Evolutionary conservation across 2,329 filamentous ascomycete species (phyloP).

Genomic region (Macroventuria anomochaeta): DNA sequence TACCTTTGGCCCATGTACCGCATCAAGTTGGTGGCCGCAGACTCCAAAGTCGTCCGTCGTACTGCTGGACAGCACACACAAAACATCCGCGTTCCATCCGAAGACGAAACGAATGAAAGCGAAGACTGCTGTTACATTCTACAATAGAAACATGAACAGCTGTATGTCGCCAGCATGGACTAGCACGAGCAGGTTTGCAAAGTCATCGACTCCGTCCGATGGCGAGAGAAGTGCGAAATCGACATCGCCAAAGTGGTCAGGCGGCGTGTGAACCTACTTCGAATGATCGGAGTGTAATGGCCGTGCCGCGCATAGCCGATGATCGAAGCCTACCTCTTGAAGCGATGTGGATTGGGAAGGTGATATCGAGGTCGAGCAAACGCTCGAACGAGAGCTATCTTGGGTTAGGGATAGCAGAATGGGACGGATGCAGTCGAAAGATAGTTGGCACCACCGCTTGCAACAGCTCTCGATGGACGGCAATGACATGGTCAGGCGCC

Average conservation of each 20-base stretch:
- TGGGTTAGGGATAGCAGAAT: neutral
- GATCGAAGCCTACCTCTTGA: neutral
- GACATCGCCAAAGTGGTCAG: neutral
- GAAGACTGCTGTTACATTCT: neutral
- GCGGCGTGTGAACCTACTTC: neutral
- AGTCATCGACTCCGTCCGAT: neutral
- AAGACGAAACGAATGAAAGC: neutral
- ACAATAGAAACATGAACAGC: neutral
- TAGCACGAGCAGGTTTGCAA: neutral
- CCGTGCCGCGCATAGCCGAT: conserved; percentile 2
- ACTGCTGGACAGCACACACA: conserved; percentile 9
- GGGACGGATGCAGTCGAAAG: neutral
- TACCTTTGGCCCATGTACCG: conserved; percentile 7
- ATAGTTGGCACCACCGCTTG: neutral
- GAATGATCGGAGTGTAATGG: neutral
- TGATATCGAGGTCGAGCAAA: neutral
- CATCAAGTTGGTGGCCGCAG: conserved; percentile 26
- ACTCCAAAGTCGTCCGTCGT: conserved; percentile 6
- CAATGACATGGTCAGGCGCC: neutral
- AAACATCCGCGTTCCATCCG: conserved; percentile 13
- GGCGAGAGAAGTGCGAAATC: neutral
- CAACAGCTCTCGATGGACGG: neutral
- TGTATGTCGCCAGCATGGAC: conserved; percentile 13
- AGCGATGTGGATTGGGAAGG: conserved; percentile 6
- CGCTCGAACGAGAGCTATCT: neutral